These are phyloP conservation scores for Mangifera indica DNA, from an alignment of 345 rosid species.

Conservation along the genomic window DNA sequence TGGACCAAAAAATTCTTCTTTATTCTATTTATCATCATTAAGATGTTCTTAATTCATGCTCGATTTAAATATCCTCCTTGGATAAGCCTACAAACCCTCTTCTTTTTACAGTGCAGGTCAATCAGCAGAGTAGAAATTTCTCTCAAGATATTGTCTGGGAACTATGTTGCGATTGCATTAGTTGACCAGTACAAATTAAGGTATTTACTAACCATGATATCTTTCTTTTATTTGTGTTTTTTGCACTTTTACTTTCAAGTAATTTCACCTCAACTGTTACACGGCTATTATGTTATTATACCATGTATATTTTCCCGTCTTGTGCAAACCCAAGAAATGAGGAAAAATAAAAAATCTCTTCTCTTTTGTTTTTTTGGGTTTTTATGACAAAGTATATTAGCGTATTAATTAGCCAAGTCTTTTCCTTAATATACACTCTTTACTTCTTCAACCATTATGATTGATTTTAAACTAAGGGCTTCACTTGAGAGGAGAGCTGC, in stretches of 20 bases:
- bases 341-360: too few relatives aligned
- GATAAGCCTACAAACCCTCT: slow-evolving; percentile 34
- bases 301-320: neutral
- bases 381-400: neutral
- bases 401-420: neutral
- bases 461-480: neutral
- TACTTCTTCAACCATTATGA: neutral
- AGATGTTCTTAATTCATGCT: neutral
- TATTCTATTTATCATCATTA: neutral
- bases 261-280: neutral
- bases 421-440: neutral
- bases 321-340: slow-evolving; percentile 7
- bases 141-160: slow-evolving; percentile 69
- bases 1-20: neutral
- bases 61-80: slow-evolving; percentile 4
- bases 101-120: slow-evolving; percentile 83
- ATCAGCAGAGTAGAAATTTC: slow-evolving; percentile 66
- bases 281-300: neutral
- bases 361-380: neutral
- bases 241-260: neutral
- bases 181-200: slow-evolving; percentile 88
- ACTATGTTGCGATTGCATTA: slow-evolving; percentile 78
- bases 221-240: slow-evolving; percentile 16
- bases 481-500: neutral
- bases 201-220: slow-evolving; percentile 30